A percentile compares a stretch with the other conserved stretches of the same genome.
phyloP scores from a whole-genome alignment of 1,284 basidiomycete species.

The Rhodotorula sp. region DNA sequence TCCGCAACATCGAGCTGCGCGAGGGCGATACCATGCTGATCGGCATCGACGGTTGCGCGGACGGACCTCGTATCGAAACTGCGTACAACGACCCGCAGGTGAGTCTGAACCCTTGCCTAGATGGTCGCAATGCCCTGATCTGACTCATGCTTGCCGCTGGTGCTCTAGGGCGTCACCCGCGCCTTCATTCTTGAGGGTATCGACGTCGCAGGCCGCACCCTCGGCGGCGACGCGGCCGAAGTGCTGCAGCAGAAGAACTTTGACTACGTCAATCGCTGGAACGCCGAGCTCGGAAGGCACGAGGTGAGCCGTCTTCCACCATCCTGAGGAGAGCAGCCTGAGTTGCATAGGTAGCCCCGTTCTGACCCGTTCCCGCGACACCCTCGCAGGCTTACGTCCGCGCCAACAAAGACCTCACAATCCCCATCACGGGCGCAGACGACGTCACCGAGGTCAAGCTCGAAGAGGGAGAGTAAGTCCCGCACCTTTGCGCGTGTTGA shows the following conservation, averaged over 20 bases:
- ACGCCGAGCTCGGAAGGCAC: conserved; percentile 55
- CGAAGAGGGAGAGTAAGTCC: conserved; percentile 30
- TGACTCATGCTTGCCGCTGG: too few relatives aligned
- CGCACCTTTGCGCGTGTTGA: too few relatives aligned
- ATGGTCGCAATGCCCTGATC: neutral
- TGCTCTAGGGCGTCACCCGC: conserved; percentile 62
- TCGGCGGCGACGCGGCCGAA: conserved; percentile 42
- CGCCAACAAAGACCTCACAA: conserved; percentile 62
- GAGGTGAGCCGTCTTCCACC: conserved; percentile 56
- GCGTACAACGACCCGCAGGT: conserved; percentile 76
- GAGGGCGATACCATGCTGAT: conserved; percentile 62
- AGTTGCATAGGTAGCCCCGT: neutral
- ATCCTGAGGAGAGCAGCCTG: too few relatives aligned
- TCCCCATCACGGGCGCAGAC: conserved; percentile 55
- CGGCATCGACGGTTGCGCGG: conserved; percentile 81
- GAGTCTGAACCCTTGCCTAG: neutral
- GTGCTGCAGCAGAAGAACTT: conserved; percentile 68
- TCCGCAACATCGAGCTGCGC: conserved; percentile 73
- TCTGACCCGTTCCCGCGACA: neutral
- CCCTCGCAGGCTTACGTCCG: conserved; percentile 68
- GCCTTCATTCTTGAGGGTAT: conserved; percentile 91
- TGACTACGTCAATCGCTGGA: conserved; percentile 80
- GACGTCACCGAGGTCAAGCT: conserved; percentile 22
- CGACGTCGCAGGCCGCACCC: conserved; percentile 52
- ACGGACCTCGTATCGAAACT: conserved; percentile 62